Conservation (phyloP, 2,329 filamentous ascomycete genomes). For the Aspergillus sp. region DNA sequence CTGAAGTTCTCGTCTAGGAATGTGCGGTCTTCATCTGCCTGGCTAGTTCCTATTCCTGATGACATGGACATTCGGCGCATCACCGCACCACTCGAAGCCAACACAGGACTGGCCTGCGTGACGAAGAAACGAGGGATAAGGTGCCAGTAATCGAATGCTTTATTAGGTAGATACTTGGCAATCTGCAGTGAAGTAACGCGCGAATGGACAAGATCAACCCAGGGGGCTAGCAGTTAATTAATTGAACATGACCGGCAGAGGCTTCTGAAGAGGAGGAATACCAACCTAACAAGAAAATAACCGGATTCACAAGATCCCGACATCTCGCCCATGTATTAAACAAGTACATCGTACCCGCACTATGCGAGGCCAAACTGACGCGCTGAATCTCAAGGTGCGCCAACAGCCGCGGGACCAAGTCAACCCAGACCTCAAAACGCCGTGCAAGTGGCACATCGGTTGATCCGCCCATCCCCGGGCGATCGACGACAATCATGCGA, state of each 20-base stretch:
- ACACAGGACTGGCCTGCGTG: conserved; percentile 19
- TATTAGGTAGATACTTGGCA: conserved; percentile 25
- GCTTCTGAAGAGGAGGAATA: not conserved
- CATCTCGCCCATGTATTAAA: conserved; percentile 38
- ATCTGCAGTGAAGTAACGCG: conserved; percentile 28
- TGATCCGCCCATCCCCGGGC: conserved; percentile 38
- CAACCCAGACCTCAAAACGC: conserved; percentile 42
- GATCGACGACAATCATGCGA: conserved; percentile 26
- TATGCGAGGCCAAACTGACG: conserved; percentile 42
- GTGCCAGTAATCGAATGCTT: conserved; percentile 27
- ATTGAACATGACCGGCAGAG: too few relatives aligned
- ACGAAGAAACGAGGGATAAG: conserved; percentile 29
- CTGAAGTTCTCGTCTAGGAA: conserved; percentile 15
- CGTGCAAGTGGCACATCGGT: conserved; percentile 36
- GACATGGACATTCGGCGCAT: conserved; percentile 11
- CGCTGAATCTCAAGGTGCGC: conserved; percentile 27
- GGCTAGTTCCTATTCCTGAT: not conserved
- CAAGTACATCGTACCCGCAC: conserved; percentile 44
- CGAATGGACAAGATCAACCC: conserved; percentile 42
- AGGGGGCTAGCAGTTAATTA: conserved; percentile 31
- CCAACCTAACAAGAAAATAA: conserved; percentile 17
- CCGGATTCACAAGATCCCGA: conserved; percentile 9
- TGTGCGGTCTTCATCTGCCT: not conserved
- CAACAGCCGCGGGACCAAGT: conserved; percentile 42
- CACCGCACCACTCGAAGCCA: conserved; percentile 21